Evolutionary conservation across 495 filamentous ascomycete genomes (phyloP), one percentile per base, ranked within the genome.

Genomic region (Aspergillus wentii): DNA sequence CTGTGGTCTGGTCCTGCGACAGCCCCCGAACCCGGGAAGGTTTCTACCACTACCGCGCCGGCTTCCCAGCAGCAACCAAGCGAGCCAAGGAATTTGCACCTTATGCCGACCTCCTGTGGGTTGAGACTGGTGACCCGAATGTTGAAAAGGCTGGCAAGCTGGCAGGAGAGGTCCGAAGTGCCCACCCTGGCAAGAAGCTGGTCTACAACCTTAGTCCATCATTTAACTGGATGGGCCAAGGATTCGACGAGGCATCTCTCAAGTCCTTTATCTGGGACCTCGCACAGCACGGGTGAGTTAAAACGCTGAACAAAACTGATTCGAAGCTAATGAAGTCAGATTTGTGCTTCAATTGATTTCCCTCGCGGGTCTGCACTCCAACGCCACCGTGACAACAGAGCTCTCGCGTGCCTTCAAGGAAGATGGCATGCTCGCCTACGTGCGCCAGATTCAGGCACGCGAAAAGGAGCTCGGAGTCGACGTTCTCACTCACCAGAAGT

Each of bases 161-260:
- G 45, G 85, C 88, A 1, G 68, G 71, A 3, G 77, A 90, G 21
- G 88, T 98, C 38, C 75, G 82, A 17, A 53, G 56, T 4, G 52
- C 51, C 5, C 64, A 69, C 51, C 85, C 88, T 0, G 80, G 79
- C 35, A 98, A 96, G 72, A 82, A 85, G 25, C 71, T 98, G 15
- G 92, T 98, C 6, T 98, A 98, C 70, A 98, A 98, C 68, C 77
- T 98, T 3, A 83, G 76, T 14, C 92, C 92, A 8, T 92, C 86
- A 14, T 98, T 98, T 78, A 97, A 98, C 71, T 98, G 92, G 92
- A 88, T 92, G 78, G 79, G 76, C 17, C 88, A 97, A 61, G 92
- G 92, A 17, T 98, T 97, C 63, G 78, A 79, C 9, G 78, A 86
- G 35, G 78, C 71, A 16, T 75, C 82, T 4, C 71, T 98, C 25